phyloP scores from a whole-genome alignment of 495 filamentous ascomycete species.

The Thermothielavioides terrestris region DNA sequence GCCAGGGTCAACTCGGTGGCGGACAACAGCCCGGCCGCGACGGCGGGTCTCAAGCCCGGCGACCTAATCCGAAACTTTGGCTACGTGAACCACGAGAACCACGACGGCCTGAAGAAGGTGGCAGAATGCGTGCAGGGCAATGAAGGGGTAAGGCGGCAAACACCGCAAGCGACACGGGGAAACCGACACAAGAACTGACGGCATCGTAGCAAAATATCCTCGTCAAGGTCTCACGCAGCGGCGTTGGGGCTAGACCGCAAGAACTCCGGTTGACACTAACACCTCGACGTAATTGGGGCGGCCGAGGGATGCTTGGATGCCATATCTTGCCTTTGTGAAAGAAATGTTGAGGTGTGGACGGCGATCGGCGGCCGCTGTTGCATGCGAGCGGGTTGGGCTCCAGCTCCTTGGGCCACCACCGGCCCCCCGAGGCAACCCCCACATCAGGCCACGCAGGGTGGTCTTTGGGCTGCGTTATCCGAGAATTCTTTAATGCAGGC shows the following conservation, averaged over 20 bases:
- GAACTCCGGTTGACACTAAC: slow-evolving; percentile 62
- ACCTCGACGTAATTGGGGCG: slow-evolving; percentile 77
- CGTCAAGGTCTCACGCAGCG: slow-evolving; percentile 58
- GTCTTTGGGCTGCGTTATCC: neutral
- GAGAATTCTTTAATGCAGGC: no score
- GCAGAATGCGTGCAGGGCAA: slow-evolving; percentile 76
- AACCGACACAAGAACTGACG: slow-evolving; percentile 4
- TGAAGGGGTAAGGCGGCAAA: slow-evolving; percentile 64
- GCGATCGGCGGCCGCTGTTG: no score
- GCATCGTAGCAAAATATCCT: slow-evolving; percentile 51
- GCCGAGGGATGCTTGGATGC: slow-evolving; percentile 78
- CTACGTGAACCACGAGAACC: slow-evolving; percentile 67
- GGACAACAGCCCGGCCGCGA: slow-evolving; percentile 67
- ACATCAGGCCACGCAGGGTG: neutral
- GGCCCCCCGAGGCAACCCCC: neutral
- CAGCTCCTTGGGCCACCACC: slow-evolving; percentile 3
- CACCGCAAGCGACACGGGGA: neutral
- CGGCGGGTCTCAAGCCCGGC: slow-evolving; percentile 74
- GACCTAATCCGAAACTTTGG: slow-evolving; percentile 82
- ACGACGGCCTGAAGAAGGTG: slow-evolving; percentile 77
- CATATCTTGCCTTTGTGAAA: slow-evolving; percentile 70
- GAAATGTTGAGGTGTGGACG: neutral
- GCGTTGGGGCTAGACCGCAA: slow-evolving; percentile 33
- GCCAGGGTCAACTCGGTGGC: slow-evolving; percentile 85
- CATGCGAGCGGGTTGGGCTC: slow-evolving; percentile 1